A percentile compares a stretch with the other conserved stretches of the same genome.
These are phyloP conservation scores for Coemansia sp. DNA, from an alignment of 192 early-diverging fungal species.

Conservation along the genomic window DNA sequence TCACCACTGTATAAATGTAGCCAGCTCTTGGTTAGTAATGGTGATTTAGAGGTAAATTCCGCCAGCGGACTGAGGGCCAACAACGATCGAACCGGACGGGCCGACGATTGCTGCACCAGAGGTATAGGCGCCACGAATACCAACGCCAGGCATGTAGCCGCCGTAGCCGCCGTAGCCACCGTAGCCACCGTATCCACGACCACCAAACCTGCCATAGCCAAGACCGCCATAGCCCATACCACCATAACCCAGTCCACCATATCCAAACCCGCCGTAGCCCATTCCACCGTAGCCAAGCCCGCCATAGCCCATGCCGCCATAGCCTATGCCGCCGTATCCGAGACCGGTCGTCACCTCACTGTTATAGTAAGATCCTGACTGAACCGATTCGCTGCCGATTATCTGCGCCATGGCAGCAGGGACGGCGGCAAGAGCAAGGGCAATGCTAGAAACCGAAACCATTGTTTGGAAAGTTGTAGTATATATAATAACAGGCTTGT, in stretches of 20 bases:
- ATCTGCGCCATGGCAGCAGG: conserved; percentile 28
- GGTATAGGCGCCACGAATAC: conserved; percentile 38
- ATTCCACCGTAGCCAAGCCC: conserved; percentile 20
- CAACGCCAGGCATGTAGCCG: conserved; percentile 29
- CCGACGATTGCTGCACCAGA: conserved; percentile 47
- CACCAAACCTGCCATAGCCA: conserved; percentile 14
- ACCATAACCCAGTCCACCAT: conserved; percentile 21
- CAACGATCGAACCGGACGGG: conserved; percentile 49
- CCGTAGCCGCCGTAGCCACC: conserved; percentile 25
- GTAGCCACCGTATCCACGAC: conserved; percentile 15
- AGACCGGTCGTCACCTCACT: conserved; percentile 21
- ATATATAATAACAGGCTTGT: background rate
- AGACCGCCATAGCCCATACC: conserved; percentile 13
- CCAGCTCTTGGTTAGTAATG: background rate
- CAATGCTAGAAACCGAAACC: conserved; percentile 34
- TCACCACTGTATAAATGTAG: too few species aligned
- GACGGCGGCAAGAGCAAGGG: conserved; percentile 16
- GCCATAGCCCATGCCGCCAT: conserved; percentile 3
- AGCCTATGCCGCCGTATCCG: conserved; percentile 20
- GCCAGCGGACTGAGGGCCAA: conserved; percentile 55
- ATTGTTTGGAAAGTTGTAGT: conserved; percentile 19
- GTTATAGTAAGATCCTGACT: conserved; percentile 53
- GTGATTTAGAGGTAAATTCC: conserved; percentile 34
- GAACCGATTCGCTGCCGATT: conserved; percentile 33
- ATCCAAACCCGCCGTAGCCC: conserved; percentile 12